Conservation (phyloP, 208 protist genomes). For the Lotmaria passim region DNA sequence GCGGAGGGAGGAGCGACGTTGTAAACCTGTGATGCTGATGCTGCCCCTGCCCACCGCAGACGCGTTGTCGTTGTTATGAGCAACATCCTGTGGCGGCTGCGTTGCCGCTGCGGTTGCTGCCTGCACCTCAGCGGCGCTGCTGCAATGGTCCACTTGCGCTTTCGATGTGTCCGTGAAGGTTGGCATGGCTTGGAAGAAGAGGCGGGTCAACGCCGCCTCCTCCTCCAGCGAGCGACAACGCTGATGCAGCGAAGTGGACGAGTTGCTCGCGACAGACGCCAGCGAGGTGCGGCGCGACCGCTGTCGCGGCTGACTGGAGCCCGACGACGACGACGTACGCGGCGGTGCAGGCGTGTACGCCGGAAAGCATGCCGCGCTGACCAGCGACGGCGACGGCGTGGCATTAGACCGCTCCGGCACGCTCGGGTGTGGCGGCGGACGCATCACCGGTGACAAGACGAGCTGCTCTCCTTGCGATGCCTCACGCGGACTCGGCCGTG, state of each 20-base stretch:
- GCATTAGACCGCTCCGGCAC: neutral
- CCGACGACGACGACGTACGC: neutral
- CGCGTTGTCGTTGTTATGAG: neutral
- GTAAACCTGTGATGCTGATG: neutral
- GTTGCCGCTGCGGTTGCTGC: neutral
- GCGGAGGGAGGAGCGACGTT: neutral
- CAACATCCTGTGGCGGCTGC: neutral
- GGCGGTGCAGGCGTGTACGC: constrained; percentile 13
- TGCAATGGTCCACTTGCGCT: neutral
- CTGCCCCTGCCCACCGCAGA: neutral
- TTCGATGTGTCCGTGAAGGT: neutral
- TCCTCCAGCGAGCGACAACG: constrained; percentile 6
- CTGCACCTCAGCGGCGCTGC: neutral
- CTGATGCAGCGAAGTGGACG: constrained; percentile 10
- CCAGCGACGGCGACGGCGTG: neutral
- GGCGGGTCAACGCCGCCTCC: constrained; percentile 10
- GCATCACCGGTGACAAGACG: neutral
- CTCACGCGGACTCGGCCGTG: neutral
- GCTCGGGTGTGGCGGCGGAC: neutral
- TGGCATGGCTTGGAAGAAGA: constrained; percentile 25
- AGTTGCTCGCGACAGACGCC: constrained; percentile 24
- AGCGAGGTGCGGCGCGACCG: constrained; percentile 17
- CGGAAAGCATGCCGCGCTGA: neutral
- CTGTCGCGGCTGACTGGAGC: constrained; percentile 10
- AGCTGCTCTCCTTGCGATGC: neutral